Base-by-base conservation (phyloP, 108 stramenopile species). In the Hondaea fermentalgiana region DNA sequence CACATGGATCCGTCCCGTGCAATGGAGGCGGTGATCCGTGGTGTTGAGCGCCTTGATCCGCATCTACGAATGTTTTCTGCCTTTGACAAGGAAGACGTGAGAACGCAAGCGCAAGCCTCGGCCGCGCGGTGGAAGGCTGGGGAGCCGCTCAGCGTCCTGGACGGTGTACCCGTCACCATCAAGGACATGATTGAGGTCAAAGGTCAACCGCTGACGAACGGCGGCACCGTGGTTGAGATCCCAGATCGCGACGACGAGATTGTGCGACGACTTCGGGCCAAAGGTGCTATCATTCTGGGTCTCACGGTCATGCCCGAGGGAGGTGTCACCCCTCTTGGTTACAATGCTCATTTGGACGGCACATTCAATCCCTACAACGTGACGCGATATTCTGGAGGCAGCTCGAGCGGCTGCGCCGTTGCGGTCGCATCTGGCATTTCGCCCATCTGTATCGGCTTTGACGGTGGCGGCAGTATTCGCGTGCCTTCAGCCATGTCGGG, bases 381-480 rank as follows among this genome's bases (percentile, higher is more conserved):
- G 4, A 57, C 90, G 89, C 90, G 92, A 47, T 95, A 93, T 87
- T 87, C 92, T 25, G 95, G 95, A 49, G 95, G 95, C 44, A 93
- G 92, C 5, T 91, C 92, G 4, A 89, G 92, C 60, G 95, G 95
- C 14, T 91, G 90, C 10, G 95, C 95, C 5, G 94, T 91, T 6
- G 95, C 95, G 0, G 94, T 96, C 44, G 87, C 95, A 16, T 57
- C 92, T 43, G 95, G 95, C n/a, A 25, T 96, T 8, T 89, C 91
- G 57, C 94, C 95, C 3, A 35, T 95, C 23, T 93, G 93, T 19
- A 83, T 96, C 12, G 95, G 95, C n/a, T 60, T 60, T 6, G 95
- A 96, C 92, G 94, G 94, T 29, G 95, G 95, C 21, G 95, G 95
- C 21, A 92, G 91, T 25, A 93, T 96, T 72, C 92, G 95, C 5